Percentiles rank a stretch among this genome's conserved stretches.
phyloP scores from a whole-genome alignment of 2,329 filamentous ascomycete species.

The Bipolaris gigantea region DNA sequence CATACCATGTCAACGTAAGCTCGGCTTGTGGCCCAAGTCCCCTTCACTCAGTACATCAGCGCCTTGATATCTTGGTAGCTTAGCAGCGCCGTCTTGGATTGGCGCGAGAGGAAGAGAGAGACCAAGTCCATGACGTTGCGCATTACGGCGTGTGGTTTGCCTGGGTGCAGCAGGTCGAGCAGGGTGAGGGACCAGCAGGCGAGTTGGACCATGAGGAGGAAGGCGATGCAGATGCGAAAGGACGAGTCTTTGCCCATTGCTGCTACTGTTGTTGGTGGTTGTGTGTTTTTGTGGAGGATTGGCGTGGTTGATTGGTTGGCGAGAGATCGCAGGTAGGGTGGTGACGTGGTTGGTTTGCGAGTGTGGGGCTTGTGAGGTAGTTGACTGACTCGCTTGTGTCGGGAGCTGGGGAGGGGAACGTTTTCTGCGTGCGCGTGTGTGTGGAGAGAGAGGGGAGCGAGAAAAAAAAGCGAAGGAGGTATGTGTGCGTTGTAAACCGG shows the following conservation, averaged over 20 bases:
- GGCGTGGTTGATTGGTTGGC: not conserved
- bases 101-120: slow-evolving; percentile 9
- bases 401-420: too few relatives aligned
- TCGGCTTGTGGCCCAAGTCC: too few relatives aligned
- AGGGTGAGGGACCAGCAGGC: slow-evolving; percentile 38
- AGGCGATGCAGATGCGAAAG: slow-evolving; percentile 33
- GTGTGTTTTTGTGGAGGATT: too few relatives aligned
- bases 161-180: slow-evolving; percentile 36
- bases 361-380: not conserved
- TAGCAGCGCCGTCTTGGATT: slow-evolving; percentile 19
- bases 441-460: too few relatives aligned
- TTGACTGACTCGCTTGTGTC: not conserved
- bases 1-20: too few relatives aligned
- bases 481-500: not conserved
- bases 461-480: too few relatives aligned
- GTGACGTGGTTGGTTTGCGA: not conserved
- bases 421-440: too few relatives aligned
- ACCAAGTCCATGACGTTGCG: slow-evolving; percentile 25
- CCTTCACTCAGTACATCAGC: slow-evolving; percentile 6
- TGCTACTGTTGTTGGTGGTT: too few relatives aligned
- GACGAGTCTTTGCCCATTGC: slow-evolving; percentile 32
- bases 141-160: slow-evolving; percentile 28
- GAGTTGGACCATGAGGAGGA: slow-evolving; percentile 37
- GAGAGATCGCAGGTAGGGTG: not conserved
- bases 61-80: slow-evolving; percentile 22